Percentiles rank a stretch among this genome's conserved stretches.
Evolutionary conservation across 2,329 filamentous ascomycete genomes (phyloP).

Genomic region (Mycocentrospora acerina): DNA sequence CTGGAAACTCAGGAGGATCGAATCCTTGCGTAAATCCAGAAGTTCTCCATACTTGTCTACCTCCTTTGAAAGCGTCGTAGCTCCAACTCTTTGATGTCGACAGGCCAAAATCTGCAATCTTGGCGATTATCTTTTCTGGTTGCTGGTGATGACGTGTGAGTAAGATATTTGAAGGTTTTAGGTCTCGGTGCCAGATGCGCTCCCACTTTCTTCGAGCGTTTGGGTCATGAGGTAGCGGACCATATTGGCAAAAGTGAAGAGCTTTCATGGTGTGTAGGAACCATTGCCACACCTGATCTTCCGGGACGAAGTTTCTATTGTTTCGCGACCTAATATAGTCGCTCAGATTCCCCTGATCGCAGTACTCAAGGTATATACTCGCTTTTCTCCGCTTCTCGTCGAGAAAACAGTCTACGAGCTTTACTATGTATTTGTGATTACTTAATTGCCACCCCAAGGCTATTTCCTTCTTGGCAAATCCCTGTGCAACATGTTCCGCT

Average conservation of each 20-base stretch:
- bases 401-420: slow-evolving; percentile 16
- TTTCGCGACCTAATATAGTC: neutral
- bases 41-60: neutral
- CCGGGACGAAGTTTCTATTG: slow-evolving; percentile 2
- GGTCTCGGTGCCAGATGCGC: slow-evolving; percentile 16
- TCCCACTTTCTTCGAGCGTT: slow-evolving; percentile 10
- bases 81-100: slow-evolving; percentile 8
- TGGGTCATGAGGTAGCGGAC: slow-evolving; percentile 10
- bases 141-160: slow-evolving; percentile 5
- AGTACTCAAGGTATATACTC: slow-evolving; percentile 19
- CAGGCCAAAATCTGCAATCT: slow-evolving; percentile 22
- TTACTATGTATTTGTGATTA: slow-evolving; percentile 9
- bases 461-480: slow-evolving; percentile 11
- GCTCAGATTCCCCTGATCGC: slow-evolving; percentile 9
- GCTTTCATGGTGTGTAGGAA: slow-evolving; percentile 12
- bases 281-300: slow-evolving; percentile 18
- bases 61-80: neutral
- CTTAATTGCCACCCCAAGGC: slow-evolving; percentile 10
- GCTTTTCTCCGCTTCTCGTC: slow-evolving; percentile 2
- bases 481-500: neutral
- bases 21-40: slow-evolving; percentile 10
- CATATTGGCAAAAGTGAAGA: slow-evolving; percentile 15
- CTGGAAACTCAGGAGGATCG: slow-evolving; percentile 17
- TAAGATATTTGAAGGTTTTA: slow-evolving; percentile 22
- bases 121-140: slow-evolving; percentile 10